Percentiles rank a stretch among this genome's conserved stretches.
Conservation (phyloP, 257 asterid species). For the Ilex aquifolium region DNA sequence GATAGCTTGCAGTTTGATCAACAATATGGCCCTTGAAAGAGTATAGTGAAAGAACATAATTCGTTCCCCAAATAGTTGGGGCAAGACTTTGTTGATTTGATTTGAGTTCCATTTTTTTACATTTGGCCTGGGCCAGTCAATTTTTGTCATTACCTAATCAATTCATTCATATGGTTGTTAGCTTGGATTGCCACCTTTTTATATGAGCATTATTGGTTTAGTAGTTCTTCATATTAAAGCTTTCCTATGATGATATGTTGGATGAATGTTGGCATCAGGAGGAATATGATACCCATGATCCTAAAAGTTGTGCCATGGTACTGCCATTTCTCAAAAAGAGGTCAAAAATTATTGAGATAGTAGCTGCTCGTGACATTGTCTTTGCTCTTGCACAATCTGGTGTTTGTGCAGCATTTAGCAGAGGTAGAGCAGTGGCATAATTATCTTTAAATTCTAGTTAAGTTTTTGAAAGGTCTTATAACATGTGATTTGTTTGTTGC, state of each 20-base stretch:
- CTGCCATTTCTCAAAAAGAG: slow-evolving; percentile 89
- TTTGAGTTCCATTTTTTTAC: too few species aligned
- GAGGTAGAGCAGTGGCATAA: slow-evolving; percentile 43
- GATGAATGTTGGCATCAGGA: slow-evolving; percentile 42
- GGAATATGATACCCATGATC: slow-evolving; percentile 98
- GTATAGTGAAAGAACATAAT: too few species aligned
- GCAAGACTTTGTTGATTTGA: too few species aligned
- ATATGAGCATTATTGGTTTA: background rate
- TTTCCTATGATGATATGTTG: slow-evolving; percentile 9
- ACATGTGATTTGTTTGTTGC: slow-evolving; percentile 29
- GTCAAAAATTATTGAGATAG: slow-evolving; percentile 91
- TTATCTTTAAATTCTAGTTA: background rate
- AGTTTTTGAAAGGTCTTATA: slow-evolving; percentile 10
- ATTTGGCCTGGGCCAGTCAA: too few species aligned
- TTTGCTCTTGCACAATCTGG: slow-evolving; percentile 99
- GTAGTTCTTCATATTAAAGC: slow-evolving; percentile 3
- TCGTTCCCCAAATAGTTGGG: too few species aligned
- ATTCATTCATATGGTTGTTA: too few species aligned
- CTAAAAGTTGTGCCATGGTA: slow-evolving; percentile 66
- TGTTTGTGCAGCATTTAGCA: slow-evolving; percentile 96
- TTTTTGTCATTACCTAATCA: too few species aligned
- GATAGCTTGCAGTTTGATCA: too few species aligned
- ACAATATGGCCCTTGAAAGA: too few species aligned
- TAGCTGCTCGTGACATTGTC: slow-evolving; percentile 96
- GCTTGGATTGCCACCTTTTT: too few species aligned